phyloP scores from a whole-genome alignment of 1,284 basidiomycete genomes.

The Boletus calvinii region DNA sequence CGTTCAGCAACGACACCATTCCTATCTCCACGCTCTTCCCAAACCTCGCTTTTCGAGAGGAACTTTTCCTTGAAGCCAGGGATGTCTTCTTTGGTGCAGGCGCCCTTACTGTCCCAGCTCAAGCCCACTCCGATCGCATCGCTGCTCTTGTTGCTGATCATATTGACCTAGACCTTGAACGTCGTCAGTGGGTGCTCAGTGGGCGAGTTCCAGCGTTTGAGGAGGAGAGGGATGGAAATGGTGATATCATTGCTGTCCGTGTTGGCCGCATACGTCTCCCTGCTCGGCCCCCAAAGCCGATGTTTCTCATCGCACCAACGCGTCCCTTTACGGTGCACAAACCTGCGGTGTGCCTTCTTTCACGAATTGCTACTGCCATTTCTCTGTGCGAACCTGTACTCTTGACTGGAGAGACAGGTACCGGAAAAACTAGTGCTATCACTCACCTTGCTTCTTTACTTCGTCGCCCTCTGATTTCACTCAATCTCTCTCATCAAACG shows the following conservation, averaged over 20 bases:
- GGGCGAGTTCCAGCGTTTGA: slow-evolving; percentile 70
- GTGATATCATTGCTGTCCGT: slow-evolving; percentile 51
- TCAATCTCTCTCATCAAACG: slow-evolving; percentile 97
- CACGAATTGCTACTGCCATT: slow-evolving; percentile 78
- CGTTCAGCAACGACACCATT: slow-evolving; percentile 22
- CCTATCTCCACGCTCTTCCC: slow-evolving; percentile 46
- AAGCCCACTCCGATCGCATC: slow-evolving; percentile 49
- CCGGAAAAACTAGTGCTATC: slow-evolving; percentile 94
- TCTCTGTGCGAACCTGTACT: slow-evolving; percentile 82
- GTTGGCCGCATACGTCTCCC: slow-evolving; percentile 57
- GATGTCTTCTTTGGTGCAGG: slow-evolving; percentile 91
- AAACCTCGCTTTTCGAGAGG: slow-evolving; percentile 84
- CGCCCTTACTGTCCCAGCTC: slow-evolving; percentile 52
- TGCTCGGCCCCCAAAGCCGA: slow-evolving; percentile 42
- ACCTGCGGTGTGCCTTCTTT: slow-evolving; percentile 80
- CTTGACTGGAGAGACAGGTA: slow-evolving; percentile 97
- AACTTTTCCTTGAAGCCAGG: slow-evolving; percentile 86
- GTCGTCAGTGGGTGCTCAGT: slow-evolving; percentile 53
- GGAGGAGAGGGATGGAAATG: slow-evolving; percentile 65
- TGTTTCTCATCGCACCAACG: slow-evolving; percentile 34
- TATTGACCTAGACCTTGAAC: slow-evolving; percentile 65
- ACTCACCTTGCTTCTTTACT: slow-evolving; percentile 87
- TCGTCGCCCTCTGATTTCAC: slow-evolving; percentile 75
- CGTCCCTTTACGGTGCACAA: slow-evolving; percentile 90
- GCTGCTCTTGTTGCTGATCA: slow-evolving; percentile 57